Evolutionary conservation across 2,329 filamentous ascomycete genomes (phyloP).

Genomic region (Plectosphaerella sp.): DNA sequence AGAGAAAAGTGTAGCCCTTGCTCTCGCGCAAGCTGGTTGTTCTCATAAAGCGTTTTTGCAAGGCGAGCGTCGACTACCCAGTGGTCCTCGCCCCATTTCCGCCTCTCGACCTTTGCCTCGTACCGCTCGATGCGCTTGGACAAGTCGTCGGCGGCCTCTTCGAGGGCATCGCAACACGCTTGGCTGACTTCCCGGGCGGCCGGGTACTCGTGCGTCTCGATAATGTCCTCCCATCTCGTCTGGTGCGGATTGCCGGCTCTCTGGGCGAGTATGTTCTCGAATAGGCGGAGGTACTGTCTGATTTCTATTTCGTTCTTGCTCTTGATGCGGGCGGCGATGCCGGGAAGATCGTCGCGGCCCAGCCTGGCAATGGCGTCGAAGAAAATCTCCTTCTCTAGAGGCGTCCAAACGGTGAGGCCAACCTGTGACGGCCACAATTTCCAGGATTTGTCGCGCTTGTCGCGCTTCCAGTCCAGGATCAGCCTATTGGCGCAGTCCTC

Average conservation of each 20-base stretch:
- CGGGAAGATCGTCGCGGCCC: slow-evolving; percentile 57
- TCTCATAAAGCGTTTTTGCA: slow-evolving; percentile 18
- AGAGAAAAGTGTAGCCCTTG: slow-evolving; percentile 32
- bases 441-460: slow-evolving; percentile 10
- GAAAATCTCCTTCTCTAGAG: slow-evolving; percentile 64
- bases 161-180: slow-evolving; percentile 61
- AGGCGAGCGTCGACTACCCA: slow-evolving; percentile 59
- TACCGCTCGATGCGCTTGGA: slow-evolving; percentile 58
- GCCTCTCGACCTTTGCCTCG: slow-evolving; percentile 56
- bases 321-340: slow-evolving; percentile 58
- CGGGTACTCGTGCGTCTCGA: slow-evolving; percentile 55
- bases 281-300: slow-evolving; percentile 59
- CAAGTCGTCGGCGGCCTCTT: slow-evolving; percentile 63
- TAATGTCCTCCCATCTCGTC: slow-evolving; percentile 19
- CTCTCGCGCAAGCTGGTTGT: slow-evolving; percentile 6
- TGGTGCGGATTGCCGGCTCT: slow-evolving; percentile 25
- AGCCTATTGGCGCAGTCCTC: slow-evolving; percentile 41
- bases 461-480: slow-evolving; percentile 15
- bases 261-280: slow-evolving; percentile 46
- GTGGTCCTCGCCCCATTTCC: slow-evolving; percentile 50
- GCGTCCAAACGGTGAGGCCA: slow-evolving; percentile 67
- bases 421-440: slow-evolving; percentile 49
- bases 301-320: slow-evolving; percentile 76
- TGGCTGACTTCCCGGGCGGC: slow-evolving; percentile 69
- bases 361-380: slow-evolving; percentile 62